Base-by-base conservation (phyloP, 441 rosid species). In the Populus tomentosa region DNA sequence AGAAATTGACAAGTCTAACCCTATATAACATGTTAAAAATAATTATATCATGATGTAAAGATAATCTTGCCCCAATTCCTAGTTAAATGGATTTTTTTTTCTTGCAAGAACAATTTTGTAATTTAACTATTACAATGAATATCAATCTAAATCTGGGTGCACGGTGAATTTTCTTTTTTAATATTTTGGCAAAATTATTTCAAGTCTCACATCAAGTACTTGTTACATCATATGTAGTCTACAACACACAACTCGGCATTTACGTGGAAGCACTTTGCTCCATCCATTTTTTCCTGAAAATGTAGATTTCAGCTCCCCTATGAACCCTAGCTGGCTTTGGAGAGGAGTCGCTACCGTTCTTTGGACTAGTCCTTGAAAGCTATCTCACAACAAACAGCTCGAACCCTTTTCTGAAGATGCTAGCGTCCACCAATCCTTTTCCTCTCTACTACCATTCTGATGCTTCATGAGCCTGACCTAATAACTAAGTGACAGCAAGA, bases 351-450 rank as follows among this genome's bases (percentile, higher is more conserved):
- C 26, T 66, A 6, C 7, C 6, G 23, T 20, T 9, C 26, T 30
- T 20, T 23, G 18, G 53, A 28, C 40, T 6, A 70, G 59, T 11
- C 2, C 50, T 69, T 80, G 86, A 83, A 75, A 83, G 80, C 80
- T 73, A 72, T 71, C 71, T 72, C 33, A 46, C 81, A 83, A 77
- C 82, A n/a, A 59, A 42, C 66, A 42, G 61, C 33, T 3, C 46
- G 8, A 53, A 21, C 20, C 11, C 28, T 42, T 16, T 13, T 1
- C 33, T 8, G 16, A 23, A 24, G 33, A 5, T 62, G 69, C 56
- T 30, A 33, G 21, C 33, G 5, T n/a, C 13, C 23, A 20, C 2
- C 36, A 1, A 35, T 23, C n/a, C 10, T 24, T 23, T 24, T 23
- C 23, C 16, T 73, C 40, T 59, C 5, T 16, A 16, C 61, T 32